Evolutionary conservation across 768 basidiomycete genomes (phyloP), one percentile per base, ranked within the genome.

Genomic region (Calocera viscosa): DNA sequence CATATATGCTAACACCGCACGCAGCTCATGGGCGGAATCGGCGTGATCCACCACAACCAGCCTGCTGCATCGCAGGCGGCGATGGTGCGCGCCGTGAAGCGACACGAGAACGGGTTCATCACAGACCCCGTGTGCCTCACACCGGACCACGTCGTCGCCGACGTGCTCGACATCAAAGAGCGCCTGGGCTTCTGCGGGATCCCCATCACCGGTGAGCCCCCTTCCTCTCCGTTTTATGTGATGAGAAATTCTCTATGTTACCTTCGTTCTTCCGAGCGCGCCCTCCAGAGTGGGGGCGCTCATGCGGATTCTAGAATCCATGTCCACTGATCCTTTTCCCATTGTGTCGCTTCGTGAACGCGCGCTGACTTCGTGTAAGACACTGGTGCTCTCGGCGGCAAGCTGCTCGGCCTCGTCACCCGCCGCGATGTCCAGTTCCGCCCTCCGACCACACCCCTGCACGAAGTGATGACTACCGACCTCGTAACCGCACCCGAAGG

Each of bases 31-130:
- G 96, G 96, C 63, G 96, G 95, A 66, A 89, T 98, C 69, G 95
- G 96, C 78, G 91, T 98, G 74, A 97, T 98, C 72, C 95, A 99
- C 76, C 94, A 99, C 78, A 99, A 98, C 77, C 91, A 93, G 76
- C 70, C 86, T 0, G 74, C 93, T 0, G 85, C 85, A 49, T 83
- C 84, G 2, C 96, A 99, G 78, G 95, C 95, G 8, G 87, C 89
- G 41, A 98, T 98, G 94, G 92, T 98, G 72, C 88, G 91, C 70
- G 90, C 91, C 47, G 96, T 98, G 33, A 99, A 99, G 77, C 87
- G 94, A 72, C 95, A 94, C 75, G 95, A 98, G 78, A 99, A 98
- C 74, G 96, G 96, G 3, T 98, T 98, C 79, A 99, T 98, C 77
- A 84, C 90, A 65, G 92, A 96, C 71, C 96, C 96, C 16, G 83